Base-by-base conservation (phyloP, 192 early-diverging fungal species). In the Coemansia sp. region DNA sequence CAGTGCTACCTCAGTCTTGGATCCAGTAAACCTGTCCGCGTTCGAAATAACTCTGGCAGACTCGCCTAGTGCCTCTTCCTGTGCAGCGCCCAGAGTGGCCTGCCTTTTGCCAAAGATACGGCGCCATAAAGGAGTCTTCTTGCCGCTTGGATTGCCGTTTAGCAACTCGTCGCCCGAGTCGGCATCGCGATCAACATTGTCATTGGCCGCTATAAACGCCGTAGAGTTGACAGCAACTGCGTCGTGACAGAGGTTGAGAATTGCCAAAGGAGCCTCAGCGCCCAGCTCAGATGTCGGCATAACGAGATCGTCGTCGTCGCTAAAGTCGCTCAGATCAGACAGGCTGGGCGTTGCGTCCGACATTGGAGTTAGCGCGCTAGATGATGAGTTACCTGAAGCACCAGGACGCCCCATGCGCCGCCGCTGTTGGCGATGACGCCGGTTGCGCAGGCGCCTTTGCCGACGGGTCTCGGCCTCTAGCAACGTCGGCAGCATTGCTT, bases 1-100 rank as follows among this genome's bases (percentile, higher is more conserved):
- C 49, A 99, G 59, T 0, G 98, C 98, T 3, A 90, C 87, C 69
- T 99, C 98, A 10, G 94, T 98, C 80, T 98, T 98, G 73, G 91
- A 93, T 24, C 98, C 98, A 29, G 88, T 77, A 66, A 96, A 88
- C 27, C 73, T 80, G 50, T 76, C 78, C 0, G 73, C 66, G 1
- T 37, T 71, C 6, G 68, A 69, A 7, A 35, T 29, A 18, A 29
- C 57, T 10, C 37, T 41, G 1, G 64, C 62, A 41, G 62, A 63
- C 35, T 64, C 68, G 55, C 68, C 65, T 26, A 14, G 49, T n/a
- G 58, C 56, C 43, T 72, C 75, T 57, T 78, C 75, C 13, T 50
- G 50, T 37, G 37, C 32, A n/a, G 57, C 16, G 20, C 53, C 54
- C 2, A 39, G 52, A 11, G 38, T 59, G 11, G 10, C 26, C 43